These are phyloP conservation scores for Candida golubevii DNA, from an alignment of 805 yeast species.

Conservation along the genomic window DNA sequence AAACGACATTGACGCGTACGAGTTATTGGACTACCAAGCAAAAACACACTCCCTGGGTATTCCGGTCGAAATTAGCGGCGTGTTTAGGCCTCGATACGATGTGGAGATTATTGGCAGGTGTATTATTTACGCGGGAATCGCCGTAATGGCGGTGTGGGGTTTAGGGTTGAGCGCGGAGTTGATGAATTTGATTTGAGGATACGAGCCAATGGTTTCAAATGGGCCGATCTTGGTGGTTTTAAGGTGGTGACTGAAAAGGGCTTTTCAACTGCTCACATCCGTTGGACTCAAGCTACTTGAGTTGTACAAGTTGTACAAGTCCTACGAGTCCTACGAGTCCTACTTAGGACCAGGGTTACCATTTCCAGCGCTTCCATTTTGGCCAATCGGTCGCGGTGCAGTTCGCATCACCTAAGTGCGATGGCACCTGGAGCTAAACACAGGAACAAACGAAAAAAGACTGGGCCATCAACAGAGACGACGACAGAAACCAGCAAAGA, in stretches of 20 bases:
- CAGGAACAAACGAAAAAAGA: conserved; percentile 2
- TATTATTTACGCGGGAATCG: conserved; percentile 78
- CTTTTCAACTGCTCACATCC: too few species aligned
- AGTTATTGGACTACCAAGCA: conserved; percentile 31
- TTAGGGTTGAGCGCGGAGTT: conserved; percentile 23
- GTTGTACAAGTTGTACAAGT: too few species aligned
- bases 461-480: not conserved
- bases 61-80: conserved; percentile 33
- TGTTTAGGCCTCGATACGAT: conserved; percentile 59
- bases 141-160: conserved; percentile 50
- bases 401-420: conserved; percentile 11
- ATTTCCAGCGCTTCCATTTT: not conserved
- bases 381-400: conserved; percentile 5
- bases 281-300: too few species aligned
- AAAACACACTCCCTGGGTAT: conserved; percentile 1
- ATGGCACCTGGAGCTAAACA: conserved; percentile 5
- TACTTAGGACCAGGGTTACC: too few species aligned
- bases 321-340: too few species aligned
- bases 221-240: too few species aligned
- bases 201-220: too few species aligned
- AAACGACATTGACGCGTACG: conserved; percentile 39
- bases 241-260: too few species aligned
- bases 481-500: not conserved
- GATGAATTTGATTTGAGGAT: conserved; percentile 5
- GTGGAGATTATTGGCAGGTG: conserved; percentile 75